phyloP scores from a whole-genome alignment of 352 stramenopile genomes.

The Globisporangium uncinulatum region DNA sequence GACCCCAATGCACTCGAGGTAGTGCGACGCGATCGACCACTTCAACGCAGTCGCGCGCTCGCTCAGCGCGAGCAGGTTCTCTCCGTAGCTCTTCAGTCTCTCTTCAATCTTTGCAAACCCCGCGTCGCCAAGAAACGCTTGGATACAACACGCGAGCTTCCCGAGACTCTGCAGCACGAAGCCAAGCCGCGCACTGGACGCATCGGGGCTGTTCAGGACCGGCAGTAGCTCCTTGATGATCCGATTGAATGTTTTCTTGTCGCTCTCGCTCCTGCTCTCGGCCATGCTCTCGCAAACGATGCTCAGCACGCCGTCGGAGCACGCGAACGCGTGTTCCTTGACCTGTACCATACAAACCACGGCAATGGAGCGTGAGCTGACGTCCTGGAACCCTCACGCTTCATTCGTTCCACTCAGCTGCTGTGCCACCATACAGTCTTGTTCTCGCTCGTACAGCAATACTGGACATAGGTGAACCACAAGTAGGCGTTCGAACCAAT shows the following conservation, averaged over 20 bases:
- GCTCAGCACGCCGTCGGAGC: conserved; percentile 38
- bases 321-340: conserved; percentile 57
- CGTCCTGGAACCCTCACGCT: neutral
- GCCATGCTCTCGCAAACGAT: conserved; percentile 34
- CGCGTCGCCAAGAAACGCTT: conserved; percentile 41
- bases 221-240: conserved; percentile 71
- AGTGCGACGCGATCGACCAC: conserved; percentile 54
- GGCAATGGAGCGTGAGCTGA: neutral
- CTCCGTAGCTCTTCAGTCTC: conserved; percentile 58
- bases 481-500: conserved; percentile 41
- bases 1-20: conserved; percentile 44
- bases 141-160: conserved; percentile 35
- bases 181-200: conserved; percentile 24
- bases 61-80: conserved; percentile 58
- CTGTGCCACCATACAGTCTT: conserved; percentile 46
- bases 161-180: conserved; percentile 58
- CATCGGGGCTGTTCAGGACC: conserved; percentile 40
- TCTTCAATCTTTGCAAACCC: conserved; percentile 64
- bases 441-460: conserved; percentile 54
- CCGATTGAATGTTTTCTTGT: conserved; percentile 66
- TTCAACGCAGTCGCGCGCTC: conserved; percentile 39
- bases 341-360: conserved; percentile 29
- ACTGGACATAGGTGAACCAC: conserved; percentile 74
- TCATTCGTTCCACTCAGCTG: neutral
- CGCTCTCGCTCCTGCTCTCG: conserved; percentile 31